Evolutionary conservation across 345 rosid genomes (phyloP), one percentile per base, ranked within the genome.

Genomic region (Sapria himalayana): DNA sequence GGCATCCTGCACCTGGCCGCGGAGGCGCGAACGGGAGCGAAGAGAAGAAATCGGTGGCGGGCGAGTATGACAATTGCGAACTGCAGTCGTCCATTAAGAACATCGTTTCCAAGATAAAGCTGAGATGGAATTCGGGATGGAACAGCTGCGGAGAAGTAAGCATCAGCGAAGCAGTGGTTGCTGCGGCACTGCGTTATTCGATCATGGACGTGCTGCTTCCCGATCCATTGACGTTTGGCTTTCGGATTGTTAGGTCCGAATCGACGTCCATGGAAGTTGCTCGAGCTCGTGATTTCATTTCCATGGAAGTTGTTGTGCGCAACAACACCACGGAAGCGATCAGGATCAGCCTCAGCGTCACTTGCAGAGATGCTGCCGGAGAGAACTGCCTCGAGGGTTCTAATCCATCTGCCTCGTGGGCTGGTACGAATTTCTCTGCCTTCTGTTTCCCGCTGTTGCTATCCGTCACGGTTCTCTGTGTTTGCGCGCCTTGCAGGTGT

Each of bases 141-240:
- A 84, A 78, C 68, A 80, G 99, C 78, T 84, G 73, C 0, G 94
- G 99, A 32, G 93, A 84, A 55, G 46, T 91, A 61, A 80, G 80
- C 57, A 80, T 80, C 46, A 84, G 72, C 60, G 92, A 91, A 49
- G 81, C 94, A 45, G 69, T 84, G 54, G 86, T 72, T 57, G 65
- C 82, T 36, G 96, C 94, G 2, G 96, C 94, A 3, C 92, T 91
- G 21, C 89, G 78, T 63, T 59, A 92, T 32, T 80, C 92, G 0
- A 86, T 76, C 49, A 75, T 84, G 96, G 99, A 91, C 58, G 81
- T 91, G 33, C 63, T 91, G 55, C 67, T 91, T 37, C 96, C 96
- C 21, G 99, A 91, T 71, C 99, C 99, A 25, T 61, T 91, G 59
- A 84, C 96, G 22, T 84, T 75, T 57, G 76, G 85, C 60, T 91